Evolutionary conservation across 108 stramenopile genomes (phyloP), one percentile per base, ranked within the genome.

Genomic region (Licmophora abbreviata): DNA sequence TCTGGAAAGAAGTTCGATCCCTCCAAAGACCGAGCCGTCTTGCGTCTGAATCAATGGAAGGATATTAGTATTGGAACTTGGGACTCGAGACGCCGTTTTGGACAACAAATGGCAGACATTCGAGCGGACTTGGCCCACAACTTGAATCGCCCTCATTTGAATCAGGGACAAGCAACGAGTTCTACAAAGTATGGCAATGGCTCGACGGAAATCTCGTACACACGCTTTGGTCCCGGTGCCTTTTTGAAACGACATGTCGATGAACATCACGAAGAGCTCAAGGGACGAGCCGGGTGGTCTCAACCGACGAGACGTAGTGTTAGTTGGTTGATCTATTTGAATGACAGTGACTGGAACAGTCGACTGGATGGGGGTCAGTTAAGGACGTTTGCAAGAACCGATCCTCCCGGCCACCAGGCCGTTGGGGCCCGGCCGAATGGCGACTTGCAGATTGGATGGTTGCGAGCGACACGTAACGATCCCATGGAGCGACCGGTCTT

Each of bases 221-320:
- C 74, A 0, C 51, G 78, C 22, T 84, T 74, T 60, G 83, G 76
- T 33, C 73, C 75, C 5, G 83, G 83, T 11, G 67, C 73, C 8
- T 67, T 58, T 30, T 61, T 84, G 33, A 62, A 61, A 37, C 72
- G 73, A 32, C 76, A 77, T 54, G 57, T 77, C 30, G 83, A 84
- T 57, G 83, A 84, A 26, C 78, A 77, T 40, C 83, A 84, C 49
- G 83, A 84, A 57, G 78, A 80, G 49, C 47, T 74, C 18, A 84
- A 84, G 59, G 83, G 76, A 11, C 17, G 17, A 3, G 44, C 31
- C 12, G 83, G 83, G 17, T 84, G 73, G 73, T 29, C 31, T 8
- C 43, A 61, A 27, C 73, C 78, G 5, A 80, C 76, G 7, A 50
- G 83, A 34, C 69, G 83, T 33, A 58, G 54, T 32, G 30, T 84